Evolutionary conservation across 179 eudicot genomes (phyloP), one percentile per base, ranked within the genome.

Genomic region (Silene noctiflora): DNA sequence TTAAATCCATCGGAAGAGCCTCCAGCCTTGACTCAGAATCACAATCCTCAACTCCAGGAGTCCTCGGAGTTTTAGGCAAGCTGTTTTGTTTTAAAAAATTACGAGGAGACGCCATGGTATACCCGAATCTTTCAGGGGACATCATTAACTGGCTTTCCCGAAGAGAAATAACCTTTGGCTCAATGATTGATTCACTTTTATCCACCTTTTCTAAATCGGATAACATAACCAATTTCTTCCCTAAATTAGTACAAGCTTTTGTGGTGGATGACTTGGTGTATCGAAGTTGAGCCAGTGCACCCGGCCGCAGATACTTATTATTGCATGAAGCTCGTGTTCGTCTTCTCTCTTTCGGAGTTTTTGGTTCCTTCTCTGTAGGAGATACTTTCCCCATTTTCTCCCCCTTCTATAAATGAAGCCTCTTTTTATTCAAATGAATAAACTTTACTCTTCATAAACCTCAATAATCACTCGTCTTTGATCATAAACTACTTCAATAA

Each of bases 261-360:
- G 92, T 67, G 12, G 84, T 72, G 0, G 87, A 67, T 0, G 87
- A 91, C 81, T 89, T 95, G 56, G 58, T 86, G 73, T 89, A 79
- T 8, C 99, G 95, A 60, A 93, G 82, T 84, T 89, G 98, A 74
- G 97, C 98, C 42, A 93, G 88, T 3, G 94, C 99, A 56, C 99
- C 99, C n/a, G 98, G 99, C 81, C 81, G 89, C 78, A 95, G 75
- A 84, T 87, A 93, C 86, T 86, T 93, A 53, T 79, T 92, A 48
- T 79, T 85, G 72, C 84, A 81, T 7, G 87, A 77, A 77, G 65
- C 81, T 44, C 86, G 81, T 12, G 86, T 17, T 6, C 91, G 80
- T 81, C 91, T 82, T 74, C 83, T 91, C 79, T 83, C 87, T 71
- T 81, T 95, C 0, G 90, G 84, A 7, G 87, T 83, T 81, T 84